Evolutionary conservation across 2,329 filamentous ascomycete species (phyloP).

Genomic region (Verticillium isaacii): DNA sequence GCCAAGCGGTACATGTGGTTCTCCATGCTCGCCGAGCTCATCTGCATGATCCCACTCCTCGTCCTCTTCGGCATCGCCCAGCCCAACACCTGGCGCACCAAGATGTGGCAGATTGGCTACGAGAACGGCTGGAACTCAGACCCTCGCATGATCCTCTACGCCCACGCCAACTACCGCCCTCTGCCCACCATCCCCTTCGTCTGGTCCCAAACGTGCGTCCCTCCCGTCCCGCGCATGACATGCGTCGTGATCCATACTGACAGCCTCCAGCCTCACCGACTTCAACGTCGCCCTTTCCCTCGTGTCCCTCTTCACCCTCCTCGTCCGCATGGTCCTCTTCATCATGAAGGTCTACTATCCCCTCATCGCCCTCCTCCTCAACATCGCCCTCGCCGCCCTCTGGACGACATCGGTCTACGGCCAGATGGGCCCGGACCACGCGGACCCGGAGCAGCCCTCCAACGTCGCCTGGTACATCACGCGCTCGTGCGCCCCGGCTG

Average conservation of each 20-base stretch:
- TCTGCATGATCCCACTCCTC: conserved; percentile 59
- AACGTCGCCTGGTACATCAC: conserved; percentile 70
- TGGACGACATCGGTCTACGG: conserved; percentile 64
- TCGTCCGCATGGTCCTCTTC: conserved; percentile 64
- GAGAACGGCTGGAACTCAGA: conserved; percentile 71
- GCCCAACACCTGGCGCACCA: conserved; percentile 67
- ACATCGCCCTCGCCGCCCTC: conserved; percentile 52
- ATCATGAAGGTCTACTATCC: conserved; percentile 70
- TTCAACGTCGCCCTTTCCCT: conserved; percentile 75
- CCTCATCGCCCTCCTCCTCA: conserved; percentile 54
- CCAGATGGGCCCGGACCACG: conserved; percentile 69
- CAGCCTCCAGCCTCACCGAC: conserved; percentile 58
- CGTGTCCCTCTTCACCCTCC: conserved; percentile 69
- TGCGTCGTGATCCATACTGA: conserved; percentile 1
- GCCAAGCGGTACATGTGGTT: conserved; percentile 44
- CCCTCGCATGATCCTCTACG: conserved; percentile 64
- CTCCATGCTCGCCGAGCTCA: conserved; percentile 63
- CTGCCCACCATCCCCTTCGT: conserved; percentile 61
- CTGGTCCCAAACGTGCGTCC: conserved; percentile 67
- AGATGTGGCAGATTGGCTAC: conserved; percentile 68
- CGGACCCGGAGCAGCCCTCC: conserved; percentile 58
- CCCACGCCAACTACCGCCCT: conserved; percentile 65
- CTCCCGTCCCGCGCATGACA: background rate
- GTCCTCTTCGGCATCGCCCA: conserved; percentile 68
- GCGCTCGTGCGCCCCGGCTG: conserved; percentile 61